phyloP scores from a whole-genome alignment of 1,139 yeast species.

The Debaryomycetaceae sp. region DNA sequence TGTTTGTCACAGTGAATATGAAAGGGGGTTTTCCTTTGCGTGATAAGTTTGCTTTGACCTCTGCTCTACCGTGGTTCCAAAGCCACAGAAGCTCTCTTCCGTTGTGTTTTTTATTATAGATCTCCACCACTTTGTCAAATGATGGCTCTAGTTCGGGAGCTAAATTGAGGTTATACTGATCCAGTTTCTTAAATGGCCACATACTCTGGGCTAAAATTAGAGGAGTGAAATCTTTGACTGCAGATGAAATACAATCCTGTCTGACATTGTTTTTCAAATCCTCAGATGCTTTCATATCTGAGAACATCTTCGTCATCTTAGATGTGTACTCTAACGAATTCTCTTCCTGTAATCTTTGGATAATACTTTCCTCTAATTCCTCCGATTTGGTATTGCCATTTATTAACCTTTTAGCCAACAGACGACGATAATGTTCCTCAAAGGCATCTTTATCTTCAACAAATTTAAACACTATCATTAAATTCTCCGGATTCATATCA shows the following conservation, averaged over 20 bases:
- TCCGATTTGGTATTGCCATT: conserved; percentile 81
- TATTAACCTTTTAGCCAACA: conserved; percentile 84
- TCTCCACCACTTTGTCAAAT: conserved; percentile 62
- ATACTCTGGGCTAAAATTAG: conserved; percentile 80
- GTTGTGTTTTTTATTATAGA: conserved; percentile 72
- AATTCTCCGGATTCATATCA: conserved; percentile 78
- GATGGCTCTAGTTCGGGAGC: conserved; percentile 59
- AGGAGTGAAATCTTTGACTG: conserved; percentile 65
- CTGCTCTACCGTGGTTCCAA: conserved; percentile 94
- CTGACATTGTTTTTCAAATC: conserved; percentile 71
- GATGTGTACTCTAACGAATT: conserved; percentile 92
- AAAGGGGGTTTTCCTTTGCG: conserved; percentile 84
- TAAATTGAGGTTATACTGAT: conserved; percentile 40
- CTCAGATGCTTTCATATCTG: conserved; percentile 84
- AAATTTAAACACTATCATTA: conserved; percentile 84
- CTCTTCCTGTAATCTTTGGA: conserved; percentile 83
- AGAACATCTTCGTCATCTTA: conserved; percentile 94
- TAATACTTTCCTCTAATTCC: conserved; percentile 81
- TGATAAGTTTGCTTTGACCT: conserved; percentile 82
- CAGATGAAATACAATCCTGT: conserved; percentile 37
- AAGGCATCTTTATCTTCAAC: conserved; percentile 94
- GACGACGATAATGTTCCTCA: conserved; percentile 87
- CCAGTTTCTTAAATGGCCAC: conserved; percentile 71
- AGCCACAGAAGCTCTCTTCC: conserved; percentile 94
- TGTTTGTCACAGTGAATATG: conserved; percentile 74